Conservation (phyloP, 768 basidiomycete species). For the Mycena metata region DNA sequence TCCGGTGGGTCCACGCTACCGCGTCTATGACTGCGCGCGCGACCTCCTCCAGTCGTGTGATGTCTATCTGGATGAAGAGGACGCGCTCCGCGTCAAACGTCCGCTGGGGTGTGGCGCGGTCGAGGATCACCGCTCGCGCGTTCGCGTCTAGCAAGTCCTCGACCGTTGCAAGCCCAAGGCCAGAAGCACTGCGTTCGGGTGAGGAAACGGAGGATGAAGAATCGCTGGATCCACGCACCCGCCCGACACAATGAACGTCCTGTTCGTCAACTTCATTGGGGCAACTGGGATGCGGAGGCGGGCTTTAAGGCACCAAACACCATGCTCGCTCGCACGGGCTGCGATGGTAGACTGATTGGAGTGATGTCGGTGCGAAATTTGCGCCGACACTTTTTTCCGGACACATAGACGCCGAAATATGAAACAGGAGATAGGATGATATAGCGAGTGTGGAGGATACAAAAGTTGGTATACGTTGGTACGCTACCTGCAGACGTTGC, state of each 20-base stretch:
- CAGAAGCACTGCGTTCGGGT: slow-evolving; percentile 45
- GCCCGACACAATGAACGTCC: slow-evolving; percentile 56
- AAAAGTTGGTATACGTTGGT: neutral
- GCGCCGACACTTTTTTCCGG: slow-evolving; percentile 26
- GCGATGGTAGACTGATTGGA: slow-evolving; percentile 30
- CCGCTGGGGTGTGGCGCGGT: slow-evolving; percentile 42
- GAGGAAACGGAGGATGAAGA: neutral
- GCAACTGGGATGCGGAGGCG: slow-evolving; percentile 10
- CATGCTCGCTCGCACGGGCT: slow-evolving; percentile 13
- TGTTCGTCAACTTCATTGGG: slow-evolving; percentile 49
- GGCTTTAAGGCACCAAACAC: slow-evolving; percentile 25
- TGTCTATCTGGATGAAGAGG: slow-evolving; percentile 45
- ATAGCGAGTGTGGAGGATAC: slow-evolving; percentile 8
- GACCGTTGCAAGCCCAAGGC: slow-evolving; percentile 54
- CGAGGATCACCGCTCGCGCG: slow-evolving; percentile 51
- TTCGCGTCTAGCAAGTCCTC: slow-evolving; percentile 43
- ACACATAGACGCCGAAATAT: slow-evolving; percentile 12
- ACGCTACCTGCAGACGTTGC: slow-evolving; percentile 8
- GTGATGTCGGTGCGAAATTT: slow-evolving; percentile 34
- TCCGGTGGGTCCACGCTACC: slow-evolving; percentile 44
- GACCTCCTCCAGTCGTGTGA: slow-evolving; percentile 46
- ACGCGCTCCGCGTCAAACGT: slow-evolving; percentile 17
- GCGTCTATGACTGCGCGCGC: slow-evolving; percentile 45
- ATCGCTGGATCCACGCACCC: slow-evolving; percentile 44
- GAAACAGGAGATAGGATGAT: slow-evolving; percentile 5